Evolutionary conservation across 306 rosid species (phyloP), one percentile per base, ranked within the genome.

Genomic region (Macrotyloma uniflorum): DNA sequence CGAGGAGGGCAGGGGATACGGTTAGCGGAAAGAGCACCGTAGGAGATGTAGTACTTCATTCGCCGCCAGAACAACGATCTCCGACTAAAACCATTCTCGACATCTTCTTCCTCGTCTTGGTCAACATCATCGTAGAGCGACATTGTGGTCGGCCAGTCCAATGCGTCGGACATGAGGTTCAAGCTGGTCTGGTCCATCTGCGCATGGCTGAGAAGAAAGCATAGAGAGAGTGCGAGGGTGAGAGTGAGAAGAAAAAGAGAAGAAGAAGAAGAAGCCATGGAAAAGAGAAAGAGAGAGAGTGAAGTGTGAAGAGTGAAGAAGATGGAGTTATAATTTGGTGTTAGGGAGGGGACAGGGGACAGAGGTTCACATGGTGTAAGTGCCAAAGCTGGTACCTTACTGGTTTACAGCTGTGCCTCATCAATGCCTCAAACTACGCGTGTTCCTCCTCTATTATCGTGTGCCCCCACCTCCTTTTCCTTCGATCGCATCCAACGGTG

Each of bases 1-100:
- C 98, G 94, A 8, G 98, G 97, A 4, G 98, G 97, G 67, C 98
- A 94, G 0, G 97, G 98, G 84, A 94, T 88, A 61, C 97, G 80
- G 73, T 94, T 90, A 3, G 98, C 98, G 0, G 98, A 67, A 15
- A 94, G 97, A 0, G 98, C 98, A 11, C 97, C 97, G 64, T 94
- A 94, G 1, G 98, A 94, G 19, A 94, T 94, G 83, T 88, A 94
- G 84, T 90, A 89, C 80, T 43, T 88, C 75, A 83, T 66, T 38
- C 88, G 76, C 4, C 76, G 6, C 98, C 98, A 94, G 87, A 86
- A 90, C 67, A 94, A 83, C 11, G 98, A 90, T 88, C 98, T 88
- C 11, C 97, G 86, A 3, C 75, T 76, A 5, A 76, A 74, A 2
- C 83, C 93, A 8, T 59, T 84, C 6, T 82, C 89, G 0, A 57